Evolutionary conservation across 257 asterid species (phyloP).

Genomic region (Mentha longifolia): DNA sequence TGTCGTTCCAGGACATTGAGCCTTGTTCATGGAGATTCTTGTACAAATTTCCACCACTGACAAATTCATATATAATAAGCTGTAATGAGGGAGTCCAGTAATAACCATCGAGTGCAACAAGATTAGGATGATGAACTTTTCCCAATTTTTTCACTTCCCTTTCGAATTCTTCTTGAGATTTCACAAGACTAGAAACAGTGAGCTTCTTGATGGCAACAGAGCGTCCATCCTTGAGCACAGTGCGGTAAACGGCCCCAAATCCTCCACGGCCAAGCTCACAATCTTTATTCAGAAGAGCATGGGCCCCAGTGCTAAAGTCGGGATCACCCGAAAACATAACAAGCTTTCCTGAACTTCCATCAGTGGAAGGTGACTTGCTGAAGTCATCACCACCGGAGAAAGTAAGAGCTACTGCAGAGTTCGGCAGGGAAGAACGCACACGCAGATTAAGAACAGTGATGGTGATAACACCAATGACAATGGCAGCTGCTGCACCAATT

Average conservation of each 20-base stretch:
- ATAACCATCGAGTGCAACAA: slow-evolving; percentile 79
- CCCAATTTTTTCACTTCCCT: slow-evolving; percentile 74
- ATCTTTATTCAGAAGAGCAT: slow-evolving; percentile 81
- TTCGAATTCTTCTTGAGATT: slow-evolving; percentile 82
- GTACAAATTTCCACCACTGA: slow-evolving; percentile 78
- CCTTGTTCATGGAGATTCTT: slow-evolving; percentile 73
- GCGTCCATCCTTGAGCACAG: slow-evolving; percentile 73
- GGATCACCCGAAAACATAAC: slow-evolving; percentile 91
- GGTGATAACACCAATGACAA: slow-evolving; percentile 82
- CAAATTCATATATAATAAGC: slow-evolving; percentile 80
- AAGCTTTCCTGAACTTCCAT: slow-evolving; percentile 80
- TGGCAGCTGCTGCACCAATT: slow-evolving; percentile 85
- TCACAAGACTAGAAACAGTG: slow-evolving; percentile 77
- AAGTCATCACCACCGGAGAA: slow-evolving; percentile 76
- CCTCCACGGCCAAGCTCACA: slow-evolving; percentile 96
- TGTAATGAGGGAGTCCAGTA: slow-evolving; percentile 91
- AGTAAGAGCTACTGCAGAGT: slow-evolving; percentile 60
- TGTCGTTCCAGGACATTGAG: slow-evolving; percentile 70
- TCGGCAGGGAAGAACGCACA: slow-evolving; percentile 64
- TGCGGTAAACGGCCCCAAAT: slow-evolving; percentile 81
- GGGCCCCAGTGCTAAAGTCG: slow-evolving; percentile 77
- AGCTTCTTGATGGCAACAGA: slow-evolving; percentile 89
- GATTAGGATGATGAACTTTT: slow-evolving; percentile 61
- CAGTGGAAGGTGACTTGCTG: slow-evolving; percentile 64
- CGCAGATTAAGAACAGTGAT: slow-evolving; percentile 81